Base-by-base conservation (phyloP, 2,329 filamentous ascomycete species). In the Colletotrichum endophyticum region DNA sequence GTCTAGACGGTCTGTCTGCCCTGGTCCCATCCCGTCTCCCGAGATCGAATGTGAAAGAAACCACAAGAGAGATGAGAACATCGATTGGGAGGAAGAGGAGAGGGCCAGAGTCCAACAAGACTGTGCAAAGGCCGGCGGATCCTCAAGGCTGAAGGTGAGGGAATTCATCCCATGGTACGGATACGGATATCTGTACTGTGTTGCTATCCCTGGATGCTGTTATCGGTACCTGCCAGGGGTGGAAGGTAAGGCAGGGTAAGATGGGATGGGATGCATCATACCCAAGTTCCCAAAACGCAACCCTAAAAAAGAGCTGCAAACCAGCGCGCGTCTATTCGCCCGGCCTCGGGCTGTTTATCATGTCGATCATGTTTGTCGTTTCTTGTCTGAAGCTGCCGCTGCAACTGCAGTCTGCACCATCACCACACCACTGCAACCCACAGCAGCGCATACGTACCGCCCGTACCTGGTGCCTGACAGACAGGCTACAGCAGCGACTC, bases 281-380 rank as follows among this genome's bases (percentile, higher is more conserved):
- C 30, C 53, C 57, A n/a, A 53, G 28, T n/a, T 32, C 44, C 44
- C 44, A 30, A 30, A 36, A 36, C 32, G 49, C 66, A 69, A 61
- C 66, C 53, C 53, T 39, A 36, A 15, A 44, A 61, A 22, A 69
- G 5, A n/a, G 5, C 32, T 59, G 19, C 66, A 57, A 32, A n/a
- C 22, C 66, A 69, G 66, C 66, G 66, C 66, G 66, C 66, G 66
- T 59, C 66, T 61, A 69, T 69, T 69, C 66, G 66, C 25, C 49
- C 49, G 66, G 66, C 66, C 44, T 53, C 66, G 66, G 25, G n/a
- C 53, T 36, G 30, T 69, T 53, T 53, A 11, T 12, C 28, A 16
- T 56, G 66, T 69, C 66, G 66, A 69, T 69, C 53, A 28, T 36
- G 49, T 39, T 25, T 59, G 53, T 28, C 30, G 13, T 59, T 59